Evolutionary conservation across 371 early-diverging fungal species (phyloP).

Genomic region (Lichtheimia corymbifera): DNA sequence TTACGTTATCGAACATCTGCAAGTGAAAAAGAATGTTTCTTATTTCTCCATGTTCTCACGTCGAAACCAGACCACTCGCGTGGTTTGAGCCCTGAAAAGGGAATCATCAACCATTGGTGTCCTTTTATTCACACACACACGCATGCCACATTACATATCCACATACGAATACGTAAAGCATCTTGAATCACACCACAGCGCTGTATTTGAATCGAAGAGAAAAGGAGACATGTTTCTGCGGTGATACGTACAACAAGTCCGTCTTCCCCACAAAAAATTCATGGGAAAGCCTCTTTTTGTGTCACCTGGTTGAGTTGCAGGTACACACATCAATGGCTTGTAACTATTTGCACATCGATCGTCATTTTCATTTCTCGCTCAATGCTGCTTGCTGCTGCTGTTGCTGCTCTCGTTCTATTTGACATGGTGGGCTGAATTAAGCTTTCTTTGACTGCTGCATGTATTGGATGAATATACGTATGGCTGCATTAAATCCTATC

Average conservation of each 20-base stretch:
- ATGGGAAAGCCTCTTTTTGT: too few species aligned
- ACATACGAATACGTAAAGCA: too few species aligned
- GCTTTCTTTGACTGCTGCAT: too few species aligned
- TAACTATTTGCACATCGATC: not conserved
- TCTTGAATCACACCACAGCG: not conserved
- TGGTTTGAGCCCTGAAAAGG: not conserved
- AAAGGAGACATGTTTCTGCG: not conserved
- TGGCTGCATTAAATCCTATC: not conserved
- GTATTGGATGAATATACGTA: too few species aligned
- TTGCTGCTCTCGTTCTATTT: not conserved
- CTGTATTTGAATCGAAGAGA: too few species aligned
- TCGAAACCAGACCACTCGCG: not conserved
- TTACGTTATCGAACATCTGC: too few species aligned
- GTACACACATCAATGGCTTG: too few species aligned
- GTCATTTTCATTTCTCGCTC: not conserved
- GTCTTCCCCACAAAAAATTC: too few species aligned
- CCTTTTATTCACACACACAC: not conserved
- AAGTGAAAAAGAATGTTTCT: not conserved
- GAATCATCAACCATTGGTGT: not conserved
- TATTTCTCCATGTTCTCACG: not conserved
- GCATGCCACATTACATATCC: not conserved
- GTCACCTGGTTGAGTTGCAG: too few species aligned
- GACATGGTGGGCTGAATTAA: too few species aligned
- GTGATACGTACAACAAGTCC: not conserved
- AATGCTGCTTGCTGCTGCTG: not conserved